These are phyloP conservation scores for Suillus americanus DNA, from an alignment of 768 basidiomycete genomes.

Conservation along the genomic window DNA sequence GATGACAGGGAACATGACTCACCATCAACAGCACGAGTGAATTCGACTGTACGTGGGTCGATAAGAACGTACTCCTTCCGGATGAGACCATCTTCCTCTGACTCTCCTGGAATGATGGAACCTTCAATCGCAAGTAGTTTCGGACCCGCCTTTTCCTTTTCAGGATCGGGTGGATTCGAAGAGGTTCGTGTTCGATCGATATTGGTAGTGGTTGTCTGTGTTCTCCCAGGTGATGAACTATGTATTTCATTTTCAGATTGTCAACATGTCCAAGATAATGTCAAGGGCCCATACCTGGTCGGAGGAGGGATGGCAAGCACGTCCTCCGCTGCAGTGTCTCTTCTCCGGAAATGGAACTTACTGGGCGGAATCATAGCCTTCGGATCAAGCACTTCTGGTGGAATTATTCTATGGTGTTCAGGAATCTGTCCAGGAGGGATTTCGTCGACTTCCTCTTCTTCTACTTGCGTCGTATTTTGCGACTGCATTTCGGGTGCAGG, in stretches of 20 bases:
- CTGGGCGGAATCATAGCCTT: constrained; percentile 82
- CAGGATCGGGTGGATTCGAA: constrained; percentile 10
- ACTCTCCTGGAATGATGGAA: constrained; percentile 78
- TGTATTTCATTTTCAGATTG: constrained; percentile 12
- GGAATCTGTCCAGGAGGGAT: constrained; percentile 48
- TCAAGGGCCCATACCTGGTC: constrained; percentile 18
- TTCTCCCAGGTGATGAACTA: constrained; percentile 19
- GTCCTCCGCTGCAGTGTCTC: constrained; percentile 21
- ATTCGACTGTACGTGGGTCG: constrained; percentile 86
- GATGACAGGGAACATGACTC: constrained; percentile 21
- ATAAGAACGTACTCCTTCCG: constrained; percentile 93
- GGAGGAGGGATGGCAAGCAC: constrained; percentile 10
- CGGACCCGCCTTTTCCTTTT: constrained; percentile 12
- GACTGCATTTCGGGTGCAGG: constrained; percentile 30
- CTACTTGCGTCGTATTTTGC: constrained; percentile 12
- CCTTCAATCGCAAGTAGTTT: constrained; percentile 50
- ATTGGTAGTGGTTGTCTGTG: constrained; percentile 7
- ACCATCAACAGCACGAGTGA: constrained; percentile 92
- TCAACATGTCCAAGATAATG: background rate
- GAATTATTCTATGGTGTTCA: constrained; percentile 73
- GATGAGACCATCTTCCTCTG: constrained; percentile 78
- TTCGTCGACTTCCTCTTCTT: constrained; percentile 31
- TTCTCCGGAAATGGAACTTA: constrained; percentile 68
- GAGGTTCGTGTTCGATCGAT: constrained; percentile 14
- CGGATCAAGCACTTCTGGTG: constrained; percentile 78